A percentile compares a stretch with the other conserved stretches of the same genome.
Evolutionary conservation across 257 asterid species (phyloP).

Genomic region (Jacaranda mimosifolia): DNA sequence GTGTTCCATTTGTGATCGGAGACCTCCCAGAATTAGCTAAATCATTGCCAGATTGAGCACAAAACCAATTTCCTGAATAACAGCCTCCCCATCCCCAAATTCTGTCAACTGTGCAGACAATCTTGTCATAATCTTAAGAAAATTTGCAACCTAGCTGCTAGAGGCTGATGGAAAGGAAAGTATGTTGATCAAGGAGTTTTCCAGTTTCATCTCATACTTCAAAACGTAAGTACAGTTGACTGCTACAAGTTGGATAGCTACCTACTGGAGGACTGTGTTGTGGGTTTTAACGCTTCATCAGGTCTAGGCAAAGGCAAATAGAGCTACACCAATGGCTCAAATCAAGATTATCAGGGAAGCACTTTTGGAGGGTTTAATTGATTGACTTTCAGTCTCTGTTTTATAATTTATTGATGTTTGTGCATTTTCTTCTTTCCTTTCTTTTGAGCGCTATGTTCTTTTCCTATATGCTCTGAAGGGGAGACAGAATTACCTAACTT

Average conservation of each 20-base stretch:
- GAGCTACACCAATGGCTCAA: slow-evolving; percentile 5
- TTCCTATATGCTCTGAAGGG: not conserved
- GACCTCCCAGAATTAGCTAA: not conserved
- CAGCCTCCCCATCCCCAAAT: slow-evolving; percentile 3
- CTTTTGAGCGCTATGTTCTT: not conserved
- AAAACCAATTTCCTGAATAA: not conserved
- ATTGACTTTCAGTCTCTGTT: not conserved
- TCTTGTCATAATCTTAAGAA: slow-evolving; percentile 7
- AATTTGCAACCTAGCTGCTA: not conserved
- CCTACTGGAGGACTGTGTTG: not conserved
- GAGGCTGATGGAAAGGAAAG: not conserved
- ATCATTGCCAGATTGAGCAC: not conserved
- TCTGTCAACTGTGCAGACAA: not conserved
- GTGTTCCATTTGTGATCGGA: not conserved
- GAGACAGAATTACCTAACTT: slow-evolving; percentile 10
- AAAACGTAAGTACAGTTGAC: slow-evolving; percentile 2
- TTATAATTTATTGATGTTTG: slow-evolving; percentile 7
- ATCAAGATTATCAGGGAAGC: not conserved
- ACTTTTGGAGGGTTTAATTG: not conserved
- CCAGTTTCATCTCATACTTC: not conserved
- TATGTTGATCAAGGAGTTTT: not conserved
- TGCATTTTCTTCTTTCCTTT: not conserved
- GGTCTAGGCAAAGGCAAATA: not conserved
- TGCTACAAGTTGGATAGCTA: not conserved
- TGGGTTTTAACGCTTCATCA: slow-evolving; percentile 16